These are phyloP conservation scores for Inosperma sp. DNA, from an alignment of 768 basidiomycete genomes.

Conservation along the genomic window DNA sequence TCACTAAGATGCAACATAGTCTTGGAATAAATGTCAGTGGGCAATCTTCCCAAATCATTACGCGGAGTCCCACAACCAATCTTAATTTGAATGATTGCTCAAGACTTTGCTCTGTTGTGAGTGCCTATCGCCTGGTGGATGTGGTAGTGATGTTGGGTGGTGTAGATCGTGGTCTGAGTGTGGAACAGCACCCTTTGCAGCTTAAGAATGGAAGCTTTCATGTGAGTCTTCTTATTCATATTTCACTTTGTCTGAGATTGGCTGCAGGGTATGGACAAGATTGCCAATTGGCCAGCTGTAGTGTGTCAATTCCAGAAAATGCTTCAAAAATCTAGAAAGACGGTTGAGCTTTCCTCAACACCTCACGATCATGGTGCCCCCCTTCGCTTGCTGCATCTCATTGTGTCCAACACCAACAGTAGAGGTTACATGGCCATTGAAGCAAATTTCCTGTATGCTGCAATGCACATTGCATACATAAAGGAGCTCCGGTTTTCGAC, in stretches of 20 bases:
- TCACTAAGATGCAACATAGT: neutral
- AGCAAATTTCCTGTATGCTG: slow-evolving; percentile 1
- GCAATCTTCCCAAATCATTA: neutral
- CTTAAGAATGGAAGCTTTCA: neutral
- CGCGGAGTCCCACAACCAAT: too few relatives aligned
- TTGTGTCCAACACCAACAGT: neutral
- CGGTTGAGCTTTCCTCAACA: neutral
- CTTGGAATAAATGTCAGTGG: neutral
- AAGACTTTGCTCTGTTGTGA: neutral
- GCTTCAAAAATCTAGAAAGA: neutral
- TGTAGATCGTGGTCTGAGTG: neutral
- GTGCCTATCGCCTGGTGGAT: neutral
- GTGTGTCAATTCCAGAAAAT: neutral
- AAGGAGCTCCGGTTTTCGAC: neutral
- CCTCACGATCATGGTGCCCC: neutral
- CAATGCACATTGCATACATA: neutral
- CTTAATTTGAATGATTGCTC: neutral
- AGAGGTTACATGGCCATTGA: neutral
- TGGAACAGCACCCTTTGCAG: neutral
- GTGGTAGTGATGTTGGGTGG: neutral
- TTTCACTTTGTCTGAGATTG: neutral
- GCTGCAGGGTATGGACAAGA: neutral
- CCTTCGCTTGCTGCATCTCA: neutral
- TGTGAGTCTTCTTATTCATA: neutral
- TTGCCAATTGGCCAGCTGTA: neutral